Evolutionary conservation across 306 rosid genomes (phyloP), one percentile per base, ranked within the genome.

Genomic region (Inga leiocalycina): DNA sequence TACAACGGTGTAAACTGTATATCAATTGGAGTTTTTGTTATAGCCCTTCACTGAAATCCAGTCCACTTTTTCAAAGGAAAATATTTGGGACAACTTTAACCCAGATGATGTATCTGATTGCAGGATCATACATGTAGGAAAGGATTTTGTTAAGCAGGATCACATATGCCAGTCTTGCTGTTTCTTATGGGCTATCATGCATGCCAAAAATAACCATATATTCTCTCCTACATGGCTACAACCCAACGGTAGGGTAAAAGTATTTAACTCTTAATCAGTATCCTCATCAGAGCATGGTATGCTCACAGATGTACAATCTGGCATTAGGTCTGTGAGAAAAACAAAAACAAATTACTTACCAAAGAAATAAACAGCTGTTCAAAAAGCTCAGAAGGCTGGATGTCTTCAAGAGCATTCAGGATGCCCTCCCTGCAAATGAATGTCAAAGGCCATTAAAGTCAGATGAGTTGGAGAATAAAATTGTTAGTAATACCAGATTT

Each of bases 401-500:
- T 88, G 62, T 97, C 97, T 90, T 92, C 97, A 71, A 90, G 86
- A 78, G 74, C 86, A 67, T 86, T 89, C 85, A 94, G 91, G 74
- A 94, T 92, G 37, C 97, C 99, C 89, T 97, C 97, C 92, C 99
- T 97, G 83, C 74, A 90, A 56, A 89, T 76, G 51, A 81, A 82
- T 65, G 56, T 34, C 68, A 66, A 64, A 83, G 41, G 57, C 30
- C 79, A 32, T 77, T 64, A 37, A 71, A 82, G 71, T 83, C 22
- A 70, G 79, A 77, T 57, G 57, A 56, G 10, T 74, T 68, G 22
- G 67, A 64, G 52, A 34, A 44, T n/a, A 75, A 66, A 79, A 83
- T 46, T 65, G 32, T 68, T 61, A 46, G 44, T 48, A 30, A 80
- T 44, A 15, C 48, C 20, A 56, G 80, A 75, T 64, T 48, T 32